A percentile compares a stretch with the other conserved stretches of the same genome.
Conservation (phyloP, 306 rosid species). For the Inga laurina region DNA sequence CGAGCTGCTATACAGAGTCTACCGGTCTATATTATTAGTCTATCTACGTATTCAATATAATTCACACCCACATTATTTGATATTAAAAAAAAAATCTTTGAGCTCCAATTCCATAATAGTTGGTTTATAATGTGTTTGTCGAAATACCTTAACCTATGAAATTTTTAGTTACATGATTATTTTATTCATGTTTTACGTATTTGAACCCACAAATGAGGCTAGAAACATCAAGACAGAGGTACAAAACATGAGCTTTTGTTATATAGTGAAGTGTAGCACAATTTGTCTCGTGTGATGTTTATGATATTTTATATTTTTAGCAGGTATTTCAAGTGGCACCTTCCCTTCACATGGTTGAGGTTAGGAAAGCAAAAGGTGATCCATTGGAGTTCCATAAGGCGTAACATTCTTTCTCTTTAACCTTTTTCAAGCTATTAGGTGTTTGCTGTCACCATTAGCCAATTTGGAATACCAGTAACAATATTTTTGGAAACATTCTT, state of each 20-base stretch:
- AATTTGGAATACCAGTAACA: neutral
- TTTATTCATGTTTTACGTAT: neutral
- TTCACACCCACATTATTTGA: no score
- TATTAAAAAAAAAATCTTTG: no score
- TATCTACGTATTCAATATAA: no score
- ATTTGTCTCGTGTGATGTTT: conserved; percentile 1
- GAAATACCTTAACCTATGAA: no score
- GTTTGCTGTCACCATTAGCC: neutral
- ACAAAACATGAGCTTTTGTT: neutral
- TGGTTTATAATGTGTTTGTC: no score
- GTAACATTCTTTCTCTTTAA: conserved; percentile 22
- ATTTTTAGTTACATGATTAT: no score
- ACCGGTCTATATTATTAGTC: no score
- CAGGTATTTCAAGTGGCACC: conserved; percentile 98
- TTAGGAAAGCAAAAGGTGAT: conserved; percentile 96
- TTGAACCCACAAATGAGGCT: conserved; percentile 71
- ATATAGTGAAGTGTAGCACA: neutral
- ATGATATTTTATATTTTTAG: neutral
- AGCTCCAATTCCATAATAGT: no score
- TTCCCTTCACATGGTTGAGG: conserved; percentile 96
- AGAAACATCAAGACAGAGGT: conserved; percentile 73
- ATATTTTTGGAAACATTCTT: neutral
- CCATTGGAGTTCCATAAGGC: conserved; percentile 95
- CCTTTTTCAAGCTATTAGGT: neutral
- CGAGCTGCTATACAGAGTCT: no score